Base-by-base conservation (phyloP, 805 yeast genomes). In the Suhomyces pyralidae region DNA sequence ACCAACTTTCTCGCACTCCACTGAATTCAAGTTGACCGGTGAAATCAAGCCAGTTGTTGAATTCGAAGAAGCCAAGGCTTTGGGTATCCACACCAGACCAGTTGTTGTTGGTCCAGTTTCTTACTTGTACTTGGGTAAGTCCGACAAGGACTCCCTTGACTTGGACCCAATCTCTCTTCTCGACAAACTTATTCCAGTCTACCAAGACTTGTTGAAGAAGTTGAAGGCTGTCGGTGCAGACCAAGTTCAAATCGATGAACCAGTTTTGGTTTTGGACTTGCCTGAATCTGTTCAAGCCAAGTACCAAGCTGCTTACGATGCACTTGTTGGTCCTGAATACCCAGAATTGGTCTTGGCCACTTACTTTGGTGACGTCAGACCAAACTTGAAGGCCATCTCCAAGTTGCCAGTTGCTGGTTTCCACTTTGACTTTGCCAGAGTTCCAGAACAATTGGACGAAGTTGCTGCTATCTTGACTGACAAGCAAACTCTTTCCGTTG, bases 281-380 rank as follows among this genome's bases (percentile, higher is more conserved):
- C 91, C 92, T 70, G 85, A 83, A 71, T 77, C 83, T 58, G 87
- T 88, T 66, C 85, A 91, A 81, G 83, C 84, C 59, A 93, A 96
- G 73, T 90, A 80, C 87, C 85, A 90, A 83, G 81, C 83, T 57
- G 96, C 98, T 70, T 94, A 83, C 80, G 88, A 84, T 62, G 81
- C 74, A 73, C 80, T 93, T 55, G 60, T 53, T 47, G 83, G 85
- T 62, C 78, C 83, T 66, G 83, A 79, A 65, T 70, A 72, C 55
- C 97, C 96, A 75, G 85, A 88, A 75, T 76, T 94, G 64, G 77
- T 86, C 65, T 75, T 94, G 68, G 82, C 98, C 70, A 80, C 98
- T 67, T 94, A 94, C 85, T 94, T 94, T 74, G 99, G 99, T 82
- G 97, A 96, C 69, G 97, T 90, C 67, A 87, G 91, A 79, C 98